A percentile compares a stretch with the other conserved stretches of the same genome.
These are phyloP conservation scores for Albatrellus ellisii DNA, from an alignment of 768 basidiomycete genomes.

Conservation along the genomic window DNA sequence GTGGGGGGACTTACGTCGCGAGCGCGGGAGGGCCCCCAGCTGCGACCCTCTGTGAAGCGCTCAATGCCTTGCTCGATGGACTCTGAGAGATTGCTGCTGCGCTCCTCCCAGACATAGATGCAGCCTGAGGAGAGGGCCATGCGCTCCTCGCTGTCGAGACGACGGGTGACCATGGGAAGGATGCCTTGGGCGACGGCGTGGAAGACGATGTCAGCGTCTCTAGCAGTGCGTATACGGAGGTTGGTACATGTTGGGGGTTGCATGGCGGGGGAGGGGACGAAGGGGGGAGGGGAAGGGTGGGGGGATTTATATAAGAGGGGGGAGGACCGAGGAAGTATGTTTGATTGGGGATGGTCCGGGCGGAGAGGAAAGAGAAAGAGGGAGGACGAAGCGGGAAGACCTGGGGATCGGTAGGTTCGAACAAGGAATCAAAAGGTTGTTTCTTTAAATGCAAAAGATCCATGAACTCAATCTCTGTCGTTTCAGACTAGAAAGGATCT, in stretches of 20 bases:
- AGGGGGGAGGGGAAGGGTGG: slow-evolving; percentile 9
- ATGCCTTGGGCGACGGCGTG: slow-evolving; percentile 22
- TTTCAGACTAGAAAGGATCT: not conserved
- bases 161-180: slow-evolving; percentile 25
- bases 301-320: slow-evolving; percentile 8
- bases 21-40: slow-evolving; percentile 24
- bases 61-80: slow-evolving; percentile 24
- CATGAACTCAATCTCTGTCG: slow-evolving; percentile 13
- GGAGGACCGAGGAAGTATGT: slow-evolving; percentile 7
- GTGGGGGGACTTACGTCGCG: slow-evolving; percentile 8
- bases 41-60: slow-evolving; percentile 25
- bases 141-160: slow-evolving; percentile 27
- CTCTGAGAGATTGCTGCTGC: slow-evolving; percentile 21
- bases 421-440: slow-evolving; percentile 14
- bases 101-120: slow-evolving; percentile 28
- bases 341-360: not conserved
- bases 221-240: slow-evolving; percentile 23
- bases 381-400: slow-evolving; percentile 1
- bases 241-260: slow-evolving; percentile 24
- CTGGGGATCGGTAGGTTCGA: slow-evolving; percentile 10
- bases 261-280: slow-evolving; percentile 11
- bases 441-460: slow-evolving; percentile 17
- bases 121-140: slow-evolving; percentile 21
- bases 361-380: not conserved
- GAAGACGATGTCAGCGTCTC: slow-evolving; percentile 26